Evolutionary conservation across 768 basidiomycete genomes (phyloP).

Genomic region (Leccinum imitatum): DNA sequence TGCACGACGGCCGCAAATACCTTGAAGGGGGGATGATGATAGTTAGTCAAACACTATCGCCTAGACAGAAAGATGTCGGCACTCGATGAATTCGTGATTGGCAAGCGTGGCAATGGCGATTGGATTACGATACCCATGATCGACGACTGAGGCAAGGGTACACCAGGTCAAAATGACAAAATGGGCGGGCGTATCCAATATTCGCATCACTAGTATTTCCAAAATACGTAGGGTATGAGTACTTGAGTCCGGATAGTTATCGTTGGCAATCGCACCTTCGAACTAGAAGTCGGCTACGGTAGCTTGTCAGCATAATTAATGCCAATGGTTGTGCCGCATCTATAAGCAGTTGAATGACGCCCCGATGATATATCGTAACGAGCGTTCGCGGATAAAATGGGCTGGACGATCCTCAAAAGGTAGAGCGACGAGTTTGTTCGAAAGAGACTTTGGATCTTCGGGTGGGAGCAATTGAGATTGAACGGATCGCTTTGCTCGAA

Average conservation of each 20-base stretch:
- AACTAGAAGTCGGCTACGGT: background rate
- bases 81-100: background rate
- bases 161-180: too few species aligned
- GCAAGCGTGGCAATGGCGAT: background rate
- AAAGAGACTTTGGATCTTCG: slow-evolving; percentile 4
- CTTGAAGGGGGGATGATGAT: background rate
- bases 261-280: background rate
- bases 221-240: too few species aligned
- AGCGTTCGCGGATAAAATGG: background rate
- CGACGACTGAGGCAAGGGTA: background rate
- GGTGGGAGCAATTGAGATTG: slow-evolving; percentile 9
- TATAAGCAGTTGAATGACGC: background rate
- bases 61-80: background rate
- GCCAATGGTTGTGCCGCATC: background rate
- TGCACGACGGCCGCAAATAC: background rate
- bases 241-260: too few species aligned
- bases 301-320: background rate
- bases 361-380: background rate
- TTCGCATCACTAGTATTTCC: too few species aligned
- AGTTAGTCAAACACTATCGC: background rate
- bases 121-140: background rate
- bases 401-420: background rate
- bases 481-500: slow-evolving; percentile 12
- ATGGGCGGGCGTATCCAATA: background rate
- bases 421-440: background rate